These are phyloP conservation scores for Ceratocystis ficicola DNA, from an alignment of 2,329 filamentous ascomycete genomes.

Conservation along the genomic window DNA sequence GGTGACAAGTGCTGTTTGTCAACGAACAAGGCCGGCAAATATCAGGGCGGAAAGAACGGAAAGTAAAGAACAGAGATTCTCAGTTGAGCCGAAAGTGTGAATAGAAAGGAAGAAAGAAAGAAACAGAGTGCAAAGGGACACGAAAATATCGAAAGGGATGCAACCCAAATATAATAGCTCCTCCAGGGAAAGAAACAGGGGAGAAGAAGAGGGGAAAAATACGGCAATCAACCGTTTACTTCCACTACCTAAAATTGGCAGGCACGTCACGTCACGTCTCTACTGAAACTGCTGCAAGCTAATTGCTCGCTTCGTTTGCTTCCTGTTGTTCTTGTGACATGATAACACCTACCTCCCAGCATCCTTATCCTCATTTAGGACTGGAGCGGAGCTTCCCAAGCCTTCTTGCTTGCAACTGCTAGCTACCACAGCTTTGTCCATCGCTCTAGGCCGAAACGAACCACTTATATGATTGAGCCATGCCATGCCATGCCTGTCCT, in stretches of 20 bases:
- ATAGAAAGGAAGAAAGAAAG: background rate
- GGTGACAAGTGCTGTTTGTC: background rate
- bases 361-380: background rate
- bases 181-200: background rate
- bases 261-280: background rate
- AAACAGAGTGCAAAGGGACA: background rate
- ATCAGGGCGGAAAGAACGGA: background rate
- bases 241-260: conserved; percentile 1
- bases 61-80: background rate
- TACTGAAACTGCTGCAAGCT: background rate
- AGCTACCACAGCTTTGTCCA: conserved; percentile 1
- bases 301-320: background rate
- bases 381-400: background rate
- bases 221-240: conserved; percentile 3
- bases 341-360: background rate
- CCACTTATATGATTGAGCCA: conserved; percentile 2
- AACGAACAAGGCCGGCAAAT: background rate
- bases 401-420: background rate
- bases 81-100: background rate
- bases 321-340: background rate
- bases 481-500: background rate
- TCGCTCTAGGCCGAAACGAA: background rate
- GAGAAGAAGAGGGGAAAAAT: background rate
- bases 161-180: background rate
- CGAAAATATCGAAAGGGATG: conserved; percentile 5